Evolutionary conservation across 106 monocot species (phyloP), one percentile per base, ranked within the genome.

Genomic region (Allium fistulosum): DNA sequence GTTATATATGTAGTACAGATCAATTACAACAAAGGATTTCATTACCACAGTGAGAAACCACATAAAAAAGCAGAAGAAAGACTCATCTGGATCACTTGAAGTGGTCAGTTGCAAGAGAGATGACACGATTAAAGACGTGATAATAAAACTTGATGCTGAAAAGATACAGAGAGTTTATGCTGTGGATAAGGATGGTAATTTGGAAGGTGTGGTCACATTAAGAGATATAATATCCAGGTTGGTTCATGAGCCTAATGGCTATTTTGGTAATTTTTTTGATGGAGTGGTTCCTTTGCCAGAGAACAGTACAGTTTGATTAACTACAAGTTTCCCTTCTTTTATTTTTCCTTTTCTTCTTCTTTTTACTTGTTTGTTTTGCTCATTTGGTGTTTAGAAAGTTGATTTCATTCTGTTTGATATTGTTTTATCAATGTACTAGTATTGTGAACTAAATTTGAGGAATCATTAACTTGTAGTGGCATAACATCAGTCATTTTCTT

Each of bases 211-310:
- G 46, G 75, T 96, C 51, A 96, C 96, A 9, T 86, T 96, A 17
- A 75, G 96, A 62, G 96, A 96, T 45, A 92, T 96, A 72, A 96
- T 96, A 59, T 91, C 96, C 17, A 88, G 75, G 74, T 71, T 92
- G 26, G 96, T 96, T 48, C 90, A 96, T 22, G 91, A 96, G 76
- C 96, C 96, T 0, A 86, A 78, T 9, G 86, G 86, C 46, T 96
- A 96, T 69, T 96, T 96, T 53, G 96, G 96, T 48, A 88, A 96
- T 80, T 96, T 96, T 81, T 96, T 96, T 51, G 88, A 96, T 76
- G 93, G 93, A 0, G 88, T 93, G 27, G 83, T 93, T 71, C 93
- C 93, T 8, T 55, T 93, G 53, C 93, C 93, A 45, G 55, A 80
- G 56, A 85, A 85, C 62, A 88, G 88, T 71, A 84, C 82, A 17